Base-by-base conservation (phyloP, 352 stramenopile genomes). In the Phytophthora uliginosa region DNA sequence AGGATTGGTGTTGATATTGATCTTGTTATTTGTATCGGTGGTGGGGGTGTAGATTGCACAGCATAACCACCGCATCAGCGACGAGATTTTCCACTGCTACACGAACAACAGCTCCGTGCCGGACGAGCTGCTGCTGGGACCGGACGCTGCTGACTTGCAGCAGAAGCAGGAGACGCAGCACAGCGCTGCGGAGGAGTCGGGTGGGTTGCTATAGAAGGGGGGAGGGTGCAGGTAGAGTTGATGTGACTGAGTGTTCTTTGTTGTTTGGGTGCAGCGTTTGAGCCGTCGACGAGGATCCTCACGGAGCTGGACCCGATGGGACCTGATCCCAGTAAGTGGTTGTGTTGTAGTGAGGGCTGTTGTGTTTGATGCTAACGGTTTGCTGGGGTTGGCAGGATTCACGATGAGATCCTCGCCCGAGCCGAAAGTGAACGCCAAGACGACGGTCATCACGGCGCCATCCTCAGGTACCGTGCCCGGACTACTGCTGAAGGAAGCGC, bases 61-160 rank as follows among this genome's bases (percentile, higher is more conserved):
- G 38, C 88, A 95, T 57, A 95, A 95, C 68, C 88, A 95, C 55
- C 75, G 76, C 17, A 91, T 95, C 62, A 93, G 70, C 22, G 86
- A 93, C 57, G 85, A 93, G 63, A 93, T 95, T 66, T 91, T 87
- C 75, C 80, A 82, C 26, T 95, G 83, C 74, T 95, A 93, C 73
- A 82, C 75, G 22, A 95, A 90, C 73, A 95, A 92, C 77, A 95
- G 82, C 78, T 88, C 85, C 2, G 84, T 95, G 9, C 88, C 88
- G 1, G 84, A 95, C 45, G 85, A 93, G 26, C 61, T 93, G 53
- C 63, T 93, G 53, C 70, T 95, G 2, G 88, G 63, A 6, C 57
- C 34, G 9, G 64, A 79, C 24, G 62, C 40, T 9, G 47, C n/a
- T 8, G 61, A 59, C 28, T 20, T 65, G 18, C 74, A 60, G 45